Percentiles rank a stretch among this genome's conserved stretches.
These are phyloP conservation scores for Colletotrichum tamarilloi DNA, from an alignment of 2,329 filamentous ascomycete genomes.

Conservation along the genomic window DNA sequence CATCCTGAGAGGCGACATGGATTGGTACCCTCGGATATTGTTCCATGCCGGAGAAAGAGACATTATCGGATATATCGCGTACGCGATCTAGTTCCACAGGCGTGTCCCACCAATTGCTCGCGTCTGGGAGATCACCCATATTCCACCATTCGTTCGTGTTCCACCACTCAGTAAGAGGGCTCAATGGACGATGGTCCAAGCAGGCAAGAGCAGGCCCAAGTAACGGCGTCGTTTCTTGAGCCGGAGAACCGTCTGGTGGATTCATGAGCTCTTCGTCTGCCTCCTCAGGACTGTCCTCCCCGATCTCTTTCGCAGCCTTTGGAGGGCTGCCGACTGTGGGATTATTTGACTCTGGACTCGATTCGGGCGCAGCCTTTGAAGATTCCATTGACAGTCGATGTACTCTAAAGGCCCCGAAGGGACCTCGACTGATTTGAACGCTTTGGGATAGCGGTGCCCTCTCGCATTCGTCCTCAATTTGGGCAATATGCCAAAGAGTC, in stretches of 20 bases:
- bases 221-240: not conserved
- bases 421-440: not conserved
- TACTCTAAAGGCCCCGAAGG: not conserved
- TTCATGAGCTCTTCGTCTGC: not conserved
- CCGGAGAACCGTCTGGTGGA: not conserved
- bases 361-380: not conserved
- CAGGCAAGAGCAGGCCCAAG: not conserved
- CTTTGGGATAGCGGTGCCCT: not conserved
- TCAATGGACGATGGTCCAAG: not conserved
- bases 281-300: not conserved
- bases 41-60: not conserved
- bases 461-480: slow-evolving; percentile 43
- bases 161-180: slow-evolving; percentile 10
- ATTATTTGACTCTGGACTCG: not conserved
- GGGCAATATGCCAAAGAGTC: slow-evolving; percentile 34
- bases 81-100: not conserved
- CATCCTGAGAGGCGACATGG: not conserved
- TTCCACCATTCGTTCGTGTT: slow-evolving; percentile 18
- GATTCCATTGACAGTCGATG: not conserved
- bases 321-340: not conserved
- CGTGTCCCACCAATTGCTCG: slow-evolving; percentile 5
- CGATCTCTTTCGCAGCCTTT: not conserved
- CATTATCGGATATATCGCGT: not conserved
- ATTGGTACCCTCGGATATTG: not conserved
- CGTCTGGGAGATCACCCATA: slow-evolving; percentile 3